phyloP scores from a whole-genome alignment of 148 eudicot species.

The Linanthus parryae region DNA sequence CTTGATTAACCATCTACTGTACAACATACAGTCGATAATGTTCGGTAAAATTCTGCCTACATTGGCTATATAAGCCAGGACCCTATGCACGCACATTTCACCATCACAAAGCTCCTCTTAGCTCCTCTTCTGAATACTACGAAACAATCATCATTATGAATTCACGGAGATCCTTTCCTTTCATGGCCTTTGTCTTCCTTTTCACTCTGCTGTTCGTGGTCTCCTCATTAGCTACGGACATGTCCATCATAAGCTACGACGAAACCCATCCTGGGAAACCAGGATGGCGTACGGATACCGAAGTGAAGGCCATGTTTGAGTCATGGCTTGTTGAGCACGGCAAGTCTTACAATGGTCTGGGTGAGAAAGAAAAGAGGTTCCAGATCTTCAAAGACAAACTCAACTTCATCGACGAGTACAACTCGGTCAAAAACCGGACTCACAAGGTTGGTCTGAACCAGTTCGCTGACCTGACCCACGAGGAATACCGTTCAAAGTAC shows the following conservation, averaged over 20 bases:
- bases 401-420: conserved; percentile 66
- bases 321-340: conserved; percentile 63
- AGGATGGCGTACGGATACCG: conserved; percentile 31
- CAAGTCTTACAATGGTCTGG: conserved; percentile 55
- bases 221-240: conserved; percentile 12
- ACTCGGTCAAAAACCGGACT: conserved; percentile 29
- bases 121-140: too few relatives aligned
- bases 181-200: too few relatives aligned
- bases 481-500: conserved; percentile 55
- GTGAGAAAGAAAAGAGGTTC: conserved; percentile 42
- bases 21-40: too few relatives aligned
- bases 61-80: too few relatives aligned
- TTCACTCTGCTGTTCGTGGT: conserved; percentile 24
- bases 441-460: conserved; percentile 68
- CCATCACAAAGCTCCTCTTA: too few relatives aligned
- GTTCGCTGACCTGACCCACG: conserved; percentile 80
- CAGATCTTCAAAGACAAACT: conserved; percentile 67
- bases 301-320: conserved; percentile 45
- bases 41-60: too few relatives aligned
- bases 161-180: too few relatives aligned
- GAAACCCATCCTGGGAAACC: neutral
- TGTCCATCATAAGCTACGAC: conserved; percentile 9
- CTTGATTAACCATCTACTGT: too few relatives aligned
- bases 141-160: too few relatives aligned
- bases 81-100: too few relatives aligned